Conservation (phyloP, 2,329 filamentous ascomycete species). For the Pseudocercospora crystallina region DNA sequence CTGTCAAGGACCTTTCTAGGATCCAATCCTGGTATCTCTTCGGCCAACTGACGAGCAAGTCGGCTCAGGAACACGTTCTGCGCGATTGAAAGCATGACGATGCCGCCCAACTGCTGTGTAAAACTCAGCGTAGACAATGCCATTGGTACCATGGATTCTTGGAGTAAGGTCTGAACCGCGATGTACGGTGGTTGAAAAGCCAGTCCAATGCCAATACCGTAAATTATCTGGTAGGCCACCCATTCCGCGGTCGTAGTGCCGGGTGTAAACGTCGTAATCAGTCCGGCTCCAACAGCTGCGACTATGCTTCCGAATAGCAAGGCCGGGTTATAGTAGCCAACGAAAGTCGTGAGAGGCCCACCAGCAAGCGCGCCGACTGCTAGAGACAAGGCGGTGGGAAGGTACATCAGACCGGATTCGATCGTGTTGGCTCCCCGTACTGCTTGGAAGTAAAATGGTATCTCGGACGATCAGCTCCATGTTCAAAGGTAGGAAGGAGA, state of each 20-base stretch:
- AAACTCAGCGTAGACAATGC: slow-evolving; percentile 16
- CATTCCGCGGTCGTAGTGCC: slow-evolving; percentile 28
- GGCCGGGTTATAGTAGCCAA: too few relatives aligned
- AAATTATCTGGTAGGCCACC: slow-evolving; percentile 37
- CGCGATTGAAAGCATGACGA: slow-evolving; percentile 13
- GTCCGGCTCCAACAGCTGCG: slow-evolving; percentile 12
- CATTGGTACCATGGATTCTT: background rate
- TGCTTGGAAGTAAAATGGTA: too few relatives aligned
- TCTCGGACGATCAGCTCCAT: too few relatives aligned
- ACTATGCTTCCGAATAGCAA: too few relatives aligned
- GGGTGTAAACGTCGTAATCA: slow-evolving; percentile 25
- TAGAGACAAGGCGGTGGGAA: too few relatives aligned
- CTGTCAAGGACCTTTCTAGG: too few relatives aligned
- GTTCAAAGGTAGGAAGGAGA: too few relatives aligned
- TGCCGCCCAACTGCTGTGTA: slow-evolving; percentile 16
- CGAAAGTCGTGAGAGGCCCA: too few relatives aligned
- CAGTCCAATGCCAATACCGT: slow-evolving; percentile 31
- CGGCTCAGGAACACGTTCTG: slow-evolving; percentile 17
- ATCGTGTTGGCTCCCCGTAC: too few relatives aligned
- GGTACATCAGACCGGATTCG: too few relatives aligned
- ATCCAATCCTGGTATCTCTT: too few relatives aligned
- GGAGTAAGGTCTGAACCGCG: slow-evolving; percentile 17
- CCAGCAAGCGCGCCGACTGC: too few relatives aligned
- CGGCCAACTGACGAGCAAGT: background rate
- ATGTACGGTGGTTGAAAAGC: slow-evolving; percentile 36